Conservation (phyloP, 1,284 basidiomycete species). For the Puccinia brachypodii region DNA sequence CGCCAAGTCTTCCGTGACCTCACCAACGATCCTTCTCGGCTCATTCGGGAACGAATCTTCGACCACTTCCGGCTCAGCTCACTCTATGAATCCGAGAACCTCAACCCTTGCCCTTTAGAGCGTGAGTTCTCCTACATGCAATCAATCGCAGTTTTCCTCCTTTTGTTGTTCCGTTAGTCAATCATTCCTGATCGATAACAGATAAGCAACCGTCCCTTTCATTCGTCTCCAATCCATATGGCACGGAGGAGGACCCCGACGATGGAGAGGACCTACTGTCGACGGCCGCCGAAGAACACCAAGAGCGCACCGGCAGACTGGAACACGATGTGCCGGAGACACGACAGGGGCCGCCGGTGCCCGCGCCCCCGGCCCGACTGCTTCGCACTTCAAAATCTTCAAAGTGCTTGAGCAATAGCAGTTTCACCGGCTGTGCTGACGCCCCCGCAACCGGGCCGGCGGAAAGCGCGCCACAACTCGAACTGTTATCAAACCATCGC, state of each 20-base stretch:
- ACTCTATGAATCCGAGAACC: neutral
- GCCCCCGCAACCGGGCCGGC: neutral
- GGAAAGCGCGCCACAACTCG: neutral
- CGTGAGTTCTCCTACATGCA: neutral
- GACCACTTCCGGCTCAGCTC: constrained; percentile 1
- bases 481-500: neutral
- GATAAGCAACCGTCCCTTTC: neutral
- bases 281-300: neutral
- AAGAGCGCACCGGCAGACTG: neutral
- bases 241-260: neutral
- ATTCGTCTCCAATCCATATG: neutral
- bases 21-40: constrained; percentile 12
- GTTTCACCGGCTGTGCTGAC: neutral
- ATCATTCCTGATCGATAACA: neutral
- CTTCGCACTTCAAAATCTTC: neutral
- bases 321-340: neutral
- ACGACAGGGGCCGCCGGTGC: neutral
- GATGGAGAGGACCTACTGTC: too few species aligned
- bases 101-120: neutral
- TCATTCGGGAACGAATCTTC: constrained; percentile 1
- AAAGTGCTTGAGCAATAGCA: neutral
- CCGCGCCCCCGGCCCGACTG: neutral
- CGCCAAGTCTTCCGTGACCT: neutral
- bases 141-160: neutral
- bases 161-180: neutral